phyloP scores from a whole-genome alignment of 1,284 basidiomycete genomes.

The Phenoliferia sp. region DNA sequence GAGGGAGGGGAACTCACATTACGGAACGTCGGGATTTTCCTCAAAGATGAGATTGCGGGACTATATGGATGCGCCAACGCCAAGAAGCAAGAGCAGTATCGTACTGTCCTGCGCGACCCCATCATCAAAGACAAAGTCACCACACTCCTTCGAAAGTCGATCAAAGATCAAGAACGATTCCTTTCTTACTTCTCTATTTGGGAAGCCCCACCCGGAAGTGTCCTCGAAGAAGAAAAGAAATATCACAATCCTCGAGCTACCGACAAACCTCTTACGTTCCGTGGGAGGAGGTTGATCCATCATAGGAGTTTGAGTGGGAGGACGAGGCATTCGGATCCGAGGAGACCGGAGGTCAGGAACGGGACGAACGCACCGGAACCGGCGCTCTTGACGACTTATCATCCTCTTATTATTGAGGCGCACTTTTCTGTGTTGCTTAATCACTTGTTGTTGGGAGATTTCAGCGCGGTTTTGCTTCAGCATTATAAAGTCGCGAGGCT shows the following conservation, averaged over 20 bases:
- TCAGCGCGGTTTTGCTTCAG: constrained; percentile 54
- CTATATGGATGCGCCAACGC: constrained; percentile 44
- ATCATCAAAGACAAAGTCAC: constrained; percentile 56
- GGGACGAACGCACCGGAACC: constrained; percentile 11
- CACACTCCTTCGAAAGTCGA: constrained; percentile 59
- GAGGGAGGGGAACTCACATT: constrained; percentile 62
- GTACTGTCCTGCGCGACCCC: constrained; percentile 51
- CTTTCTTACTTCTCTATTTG: constrained; percentile 68
- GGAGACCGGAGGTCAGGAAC: constrained; percentile 45
- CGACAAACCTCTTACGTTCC: constrained; percentile 34
- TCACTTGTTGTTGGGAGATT: constrained; percentile 66
- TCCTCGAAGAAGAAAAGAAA: constrained; percentile 12
- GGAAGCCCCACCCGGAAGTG: constrained; percentile 48
- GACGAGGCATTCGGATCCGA: constrained; percentile 27
- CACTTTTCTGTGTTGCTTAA: constrained; percentile 69
- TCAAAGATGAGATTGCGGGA: constrained; percentile 4
- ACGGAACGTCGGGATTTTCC: constrained; percentile 54
- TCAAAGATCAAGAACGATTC: constrained; percentile 73
- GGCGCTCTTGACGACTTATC: constrained; percentile 65
- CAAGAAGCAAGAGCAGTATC: constrained; percentile 59
- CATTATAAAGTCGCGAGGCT: constrained; percentile 60
- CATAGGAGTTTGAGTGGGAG: constrained; percentile 17
- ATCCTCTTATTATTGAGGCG: constrained; percentile 74
- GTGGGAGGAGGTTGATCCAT: constrained; percentile 12
- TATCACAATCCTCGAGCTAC: constrained; percentile 10